These are phyloP conservation scores for Xylaria sp. DNA, from an alignment of 2,329 filamentous ascomycete species.

Conservation along the genomic window DNA sequence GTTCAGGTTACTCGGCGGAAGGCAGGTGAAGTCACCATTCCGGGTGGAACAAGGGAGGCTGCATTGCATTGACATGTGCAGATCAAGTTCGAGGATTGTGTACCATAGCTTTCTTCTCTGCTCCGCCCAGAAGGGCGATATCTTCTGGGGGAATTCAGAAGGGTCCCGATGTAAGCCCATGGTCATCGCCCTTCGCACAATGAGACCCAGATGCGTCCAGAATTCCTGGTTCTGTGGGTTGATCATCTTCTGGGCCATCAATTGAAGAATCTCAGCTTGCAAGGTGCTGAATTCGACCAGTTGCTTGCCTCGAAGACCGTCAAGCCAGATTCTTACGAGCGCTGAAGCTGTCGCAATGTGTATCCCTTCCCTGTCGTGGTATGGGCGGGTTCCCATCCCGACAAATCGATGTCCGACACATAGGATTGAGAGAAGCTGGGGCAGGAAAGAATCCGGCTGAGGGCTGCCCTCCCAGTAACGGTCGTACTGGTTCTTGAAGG, in stretches of 20 bases:
- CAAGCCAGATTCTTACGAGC: constrained; percentile 57
- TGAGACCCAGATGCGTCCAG: constrained; percentile 58
- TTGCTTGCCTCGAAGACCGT: constrained; percentile 54
- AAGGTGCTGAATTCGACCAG: constrained; percentile 55
- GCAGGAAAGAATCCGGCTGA: constrained; percentile 54
- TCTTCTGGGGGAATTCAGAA: constrained; percentile 53
- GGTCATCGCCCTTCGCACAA: constrained; percentile 60
- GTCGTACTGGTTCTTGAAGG: constrained; percentile 54
- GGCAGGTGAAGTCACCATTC: constrained; percentile 57
- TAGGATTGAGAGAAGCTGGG: constrained; percentile 55
- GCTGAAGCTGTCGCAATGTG: constrained; percentile 61
- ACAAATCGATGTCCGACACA: constrained; percentile 58
- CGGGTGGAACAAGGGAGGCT: constrained; percentile 55
- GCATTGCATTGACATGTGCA: constrained; percentile 56
- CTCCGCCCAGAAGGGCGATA: constrained; percentile 56
- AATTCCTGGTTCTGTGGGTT: constrained; percentile 51
- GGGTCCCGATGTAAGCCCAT: constrained; percentile 63
- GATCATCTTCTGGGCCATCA: constrained; percentile 57
- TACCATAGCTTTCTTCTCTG: constrained; percentile 59
- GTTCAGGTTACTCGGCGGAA: constrained; percentile 56
- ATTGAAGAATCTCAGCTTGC: constrained; percentile 56
- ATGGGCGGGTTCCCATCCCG: constrained; percentile 53
- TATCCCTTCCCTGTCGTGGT: constrained; percentile 57
- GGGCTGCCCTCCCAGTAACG: constrained; percentile 54
- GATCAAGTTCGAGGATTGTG: constrained; percentile 59